Conservation (phyloP, 1,139 yeast species). For the Yamadazyma blattariae region DNA sequence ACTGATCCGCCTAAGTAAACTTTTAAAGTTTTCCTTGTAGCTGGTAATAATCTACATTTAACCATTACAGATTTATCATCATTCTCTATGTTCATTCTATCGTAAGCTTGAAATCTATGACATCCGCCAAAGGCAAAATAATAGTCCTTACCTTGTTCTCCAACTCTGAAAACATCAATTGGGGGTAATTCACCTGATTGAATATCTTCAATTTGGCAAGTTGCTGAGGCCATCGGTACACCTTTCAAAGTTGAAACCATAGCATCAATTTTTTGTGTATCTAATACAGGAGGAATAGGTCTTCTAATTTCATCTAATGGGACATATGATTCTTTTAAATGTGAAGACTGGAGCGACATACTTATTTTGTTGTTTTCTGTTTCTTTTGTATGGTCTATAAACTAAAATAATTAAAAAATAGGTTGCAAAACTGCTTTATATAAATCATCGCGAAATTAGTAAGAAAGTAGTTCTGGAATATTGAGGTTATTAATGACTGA, state of each 20-base stretch:
- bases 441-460: no score
- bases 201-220: conserved; percentile 56
- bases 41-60: conserved; percentile 63
- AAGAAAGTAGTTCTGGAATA: no score
- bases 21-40: conserved; percentile 59
- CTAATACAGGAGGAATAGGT: conserved; percentile 84
- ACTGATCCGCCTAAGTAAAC: conserved; percentile 67
- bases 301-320: conserved; percentile 67
- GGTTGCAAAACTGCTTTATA: no score
- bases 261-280: conserved; percentile 65
- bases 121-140: conserved; percentile 88
- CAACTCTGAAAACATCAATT: conserved; percentile 67
- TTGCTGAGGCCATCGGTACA: conserved; percentile 58
- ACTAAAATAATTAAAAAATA: no score
- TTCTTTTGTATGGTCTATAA: no score
- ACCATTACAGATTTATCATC: conserved; percentile 43
- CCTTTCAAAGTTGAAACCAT: conserved; percentile 77
- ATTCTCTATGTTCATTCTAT: conserved; percentile 26
- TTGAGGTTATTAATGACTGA: no score
- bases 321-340: conserved; percentile 49
- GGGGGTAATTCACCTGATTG: conserved; percentile 71
- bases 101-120: conserved; percentile 80
- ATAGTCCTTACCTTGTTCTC: conserved; percentile 56
- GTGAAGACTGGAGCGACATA: conserved; percentile 39
- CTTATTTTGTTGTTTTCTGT: neutral